phyloP scores from a whole-genome alignment of 169 alveolate species.

The Cryptosporidium baileyi region DNA sequence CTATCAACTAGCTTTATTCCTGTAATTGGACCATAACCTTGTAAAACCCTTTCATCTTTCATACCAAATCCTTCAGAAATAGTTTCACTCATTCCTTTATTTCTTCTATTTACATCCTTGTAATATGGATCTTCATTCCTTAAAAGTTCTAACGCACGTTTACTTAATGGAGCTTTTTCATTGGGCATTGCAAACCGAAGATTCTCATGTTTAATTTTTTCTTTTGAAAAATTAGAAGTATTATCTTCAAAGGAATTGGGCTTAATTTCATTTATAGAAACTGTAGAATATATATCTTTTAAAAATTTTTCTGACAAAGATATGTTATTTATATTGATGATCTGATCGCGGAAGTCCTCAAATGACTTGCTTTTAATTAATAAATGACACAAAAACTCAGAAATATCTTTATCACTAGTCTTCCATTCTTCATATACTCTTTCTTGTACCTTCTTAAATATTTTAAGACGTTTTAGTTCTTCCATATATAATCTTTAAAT shows the following conservation, averaged over 20 bases:
- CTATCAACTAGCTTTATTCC: slow-evolving; percentile 78
- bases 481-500: slow-evolving; percentile 29
- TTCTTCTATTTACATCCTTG: neutral
- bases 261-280: neutral
- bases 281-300: neutral
- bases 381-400: slow-evolving; percentile 11
- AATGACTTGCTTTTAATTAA: neutral
- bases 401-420: slow-evolving; percentile 31
- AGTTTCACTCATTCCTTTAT: neutral
- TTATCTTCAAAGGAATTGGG: neutral
- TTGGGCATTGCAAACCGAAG: slow-evolving; percentile 42
- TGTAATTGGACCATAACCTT: slow-evolving; percentile 79
- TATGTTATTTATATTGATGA: neutral
- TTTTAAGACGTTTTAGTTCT: neutral
- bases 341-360: neutral
- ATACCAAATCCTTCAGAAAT: slow-evolving; percentile 41
- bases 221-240: neutral
- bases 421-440: slow-evolving; percentile 54
- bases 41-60: neutral
- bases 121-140: slow-evolving; percentile 24
- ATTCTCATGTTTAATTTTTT: neutral
- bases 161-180: slow-evolving; percentile 45
- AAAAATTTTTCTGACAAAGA: neutral
- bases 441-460: neutral
- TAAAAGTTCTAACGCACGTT: slow-evolving; percentile 31